A percentile compares a stretch with the other conserved stretches of the same genome.
These are phyloP conservation scores for Poa pratensis DNA, from an alignment of 176 grass and related monocot species.

Conservation along the genomic window DNA sequence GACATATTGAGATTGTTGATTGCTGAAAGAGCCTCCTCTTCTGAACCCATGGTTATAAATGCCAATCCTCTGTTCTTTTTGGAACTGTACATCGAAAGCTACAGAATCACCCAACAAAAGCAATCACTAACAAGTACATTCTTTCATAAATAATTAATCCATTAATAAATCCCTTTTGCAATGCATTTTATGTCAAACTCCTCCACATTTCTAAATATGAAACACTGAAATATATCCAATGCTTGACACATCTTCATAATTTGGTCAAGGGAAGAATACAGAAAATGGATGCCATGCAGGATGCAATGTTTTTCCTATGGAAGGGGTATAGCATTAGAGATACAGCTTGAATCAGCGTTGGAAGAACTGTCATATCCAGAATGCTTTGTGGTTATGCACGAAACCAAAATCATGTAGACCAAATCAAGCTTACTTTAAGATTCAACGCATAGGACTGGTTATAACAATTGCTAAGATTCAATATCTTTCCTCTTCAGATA, in stretches of 20 bases:
- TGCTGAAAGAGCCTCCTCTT: constrained; percentile 76
- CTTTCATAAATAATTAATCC: not conserved
- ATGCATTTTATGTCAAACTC: not conserved
- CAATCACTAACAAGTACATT: constrained; percentile 20
- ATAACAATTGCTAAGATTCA: not conserved
- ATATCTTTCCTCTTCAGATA: not conserved
- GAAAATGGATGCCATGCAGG: not conserved
- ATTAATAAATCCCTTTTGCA: constrained; percentile 23
- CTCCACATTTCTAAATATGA: not conserved
- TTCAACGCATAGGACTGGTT: not conserved
- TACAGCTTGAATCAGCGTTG: not conserved
- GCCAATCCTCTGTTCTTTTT: constrained; percentile 91
- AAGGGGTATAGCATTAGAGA: not conserved
- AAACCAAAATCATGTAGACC: not conserved
- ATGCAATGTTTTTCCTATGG: not conserved
- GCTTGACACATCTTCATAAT: not conserved
- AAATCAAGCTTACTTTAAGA: not conserved
- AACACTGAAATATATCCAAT: not conserved
- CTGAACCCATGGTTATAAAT: constrained; percentile 90
- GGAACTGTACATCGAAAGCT: constrained; percentile 87
- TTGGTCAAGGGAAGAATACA: not conserved
- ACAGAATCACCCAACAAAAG: constrained; percentile 41
- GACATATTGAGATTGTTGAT: constrained; percentile 60
- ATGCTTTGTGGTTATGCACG: not conserved
- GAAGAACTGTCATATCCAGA: not conserved